Conservation (phyloP, 805 yeast species). For the Zygosaccharomyces lentus region DNA sequence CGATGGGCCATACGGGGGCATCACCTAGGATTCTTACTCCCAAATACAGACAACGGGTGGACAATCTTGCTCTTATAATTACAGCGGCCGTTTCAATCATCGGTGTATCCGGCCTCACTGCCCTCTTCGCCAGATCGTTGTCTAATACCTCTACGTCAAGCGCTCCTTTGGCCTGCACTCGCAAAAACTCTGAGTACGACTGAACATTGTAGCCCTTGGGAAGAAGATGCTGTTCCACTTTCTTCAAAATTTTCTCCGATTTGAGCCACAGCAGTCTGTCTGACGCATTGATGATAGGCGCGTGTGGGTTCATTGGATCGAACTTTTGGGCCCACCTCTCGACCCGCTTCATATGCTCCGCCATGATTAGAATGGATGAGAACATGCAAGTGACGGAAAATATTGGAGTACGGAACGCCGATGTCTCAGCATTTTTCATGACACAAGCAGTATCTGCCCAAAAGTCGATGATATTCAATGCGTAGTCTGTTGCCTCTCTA, state of each 20-base stretch:
- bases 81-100: constrained; percentile 44
- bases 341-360: constrained; percentile 55
- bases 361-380: constrained; percentile 55
- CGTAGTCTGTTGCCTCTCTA: constrained; percentile 56
- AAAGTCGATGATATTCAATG: constrained; percentile 54
- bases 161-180: constrained; percentile 57
- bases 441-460: constrained; percentile 73
- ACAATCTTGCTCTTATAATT: constrained; percentile 47
- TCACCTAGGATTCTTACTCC: constrained; percentile 77
- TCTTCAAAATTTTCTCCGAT: constrained; percentile 54
- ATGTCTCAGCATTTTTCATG: constrained; percentile 58
- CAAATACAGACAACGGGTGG: constrained; percentile 55
- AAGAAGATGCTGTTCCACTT: constrained; percentile 54
- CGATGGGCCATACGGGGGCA: constrained; percentile 85
- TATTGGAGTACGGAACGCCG: constrained; percentile 69
- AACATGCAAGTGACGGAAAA: constrained; percentile 69
- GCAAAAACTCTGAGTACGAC: constrained; percentile 54
- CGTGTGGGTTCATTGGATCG: constrained; percentile 19
- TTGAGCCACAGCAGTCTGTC: constrained; percentile 65
- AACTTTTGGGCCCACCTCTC: constrained; percentile 49
- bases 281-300: constrained; percentile 37
- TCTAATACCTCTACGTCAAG: constrained; percentile 46
- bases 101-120: constrained; percentile 43
- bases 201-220: constrained; percentile 47
- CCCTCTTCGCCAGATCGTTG: constrained; percentile 47